Conservation (phyloP, 352 stramenopile species). For the Pythium pyrilobum region DNA sequence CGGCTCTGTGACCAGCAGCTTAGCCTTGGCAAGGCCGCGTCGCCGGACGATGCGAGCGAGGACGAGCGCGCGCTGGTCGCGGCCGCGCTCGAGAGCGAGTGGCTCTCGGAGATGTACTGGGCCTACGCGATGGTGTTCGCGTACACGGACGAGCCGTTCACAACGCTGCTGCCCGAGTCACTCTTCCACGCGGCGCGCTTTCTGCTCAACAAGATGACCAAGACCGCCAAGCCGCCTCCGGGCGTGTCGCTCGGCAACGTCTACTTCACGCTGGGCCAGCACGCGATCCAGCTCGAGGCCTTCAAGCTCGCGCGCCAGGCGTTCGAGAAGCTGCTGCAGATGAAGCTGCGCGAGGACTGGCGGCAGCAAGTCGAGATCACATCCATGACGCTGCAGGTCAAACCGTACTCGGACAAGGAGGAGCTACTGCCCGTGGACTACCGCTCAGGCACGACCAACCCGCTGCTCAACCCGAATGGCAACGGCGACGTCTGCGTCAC, state of each 20-base stretch:
- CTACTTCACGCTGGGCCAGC: conserved; percentile 93
- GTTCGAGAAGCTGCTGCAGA: conserved; percentile 91
- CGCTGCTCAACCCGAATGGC: conserved; percentile 87
- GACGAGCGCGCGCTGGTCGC: conserved; percentile 23
- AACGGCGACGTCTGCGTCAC: conserved; percentile 89
- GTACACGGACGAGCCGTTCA: conserved; percentile 95
- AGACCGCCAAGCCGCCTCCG: conserved; percentile 36
- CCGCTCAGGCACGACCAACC: conserved; percentile 90
- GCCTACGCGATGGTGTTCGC: conserved; percentile 90
- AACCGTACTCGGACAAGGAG: conserved; percentile 90
- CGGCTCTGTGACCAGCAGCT: conserved; percentile 85
- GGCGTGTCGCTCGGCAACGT: conserved; percentile 90
- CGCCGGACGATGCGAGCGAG: conserved; percentile 22
- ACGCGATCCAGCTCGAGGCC: conserved; percentile 86
- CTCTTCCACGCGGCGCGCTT: conserved; percentile 92
- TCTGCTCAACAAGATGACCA: conserved; percentile 88
- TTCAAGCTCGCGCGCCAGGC: conserved; percentile 91
- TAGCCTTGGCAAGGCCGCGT: conserved; percentile 24
- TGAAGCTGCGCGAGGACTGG: conserved; percentile 85
- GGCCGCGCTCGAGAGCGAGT: conserved; percentile 55
- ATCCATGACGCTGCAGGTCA: conserved; percentile 90
- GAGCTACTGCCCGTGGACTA: conserved; percentile 95
- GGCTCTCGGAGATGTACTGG: conserved; percentile 90
- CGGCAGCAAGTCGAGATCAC: conserved; percentile 87
- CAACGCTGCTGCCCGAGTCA: conserved; percentile 84